These are phyloP conservation scores for Dovyalis caffra DNA, from an alignment of 345 rosid species.

Conservation along the genomic window DNA sequence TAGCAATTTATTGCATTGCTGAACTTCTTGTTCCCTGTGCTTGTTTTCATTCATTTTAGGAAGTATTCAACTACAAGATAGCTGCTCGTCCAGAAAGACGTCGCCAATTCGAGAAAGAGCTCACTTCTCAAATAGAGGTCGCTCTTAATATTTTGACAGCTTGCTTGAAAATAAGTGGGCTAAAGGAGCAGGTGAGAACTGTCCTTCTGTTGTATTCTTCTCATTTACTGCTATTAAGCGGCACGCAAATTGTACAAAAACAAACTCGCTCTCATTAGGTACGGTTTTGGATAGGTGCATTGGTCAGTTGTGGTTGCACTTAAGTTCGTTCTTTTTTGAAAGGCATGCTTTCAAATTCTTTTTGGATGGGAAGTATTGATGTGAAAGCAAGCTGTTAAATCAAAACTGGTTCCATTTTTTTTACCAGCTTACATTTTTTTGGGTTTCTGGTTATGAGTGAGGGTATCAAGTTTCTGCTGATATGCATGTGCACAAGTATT, in stretches of 20 bases:
- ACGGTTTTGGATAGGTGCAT: neutral
- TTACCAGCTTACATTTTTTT: neutral
- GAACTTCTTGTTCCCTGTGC: slow-evolving; percentile 8
- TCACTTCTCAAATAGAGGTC: slow-evolving; percentile 79
- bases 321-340: neutral
- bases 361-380: neutral
- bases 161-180: slow-evolving; percentile 72
- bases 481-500: neutral
- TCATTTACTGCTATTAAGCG: neutral
- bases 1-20: neutral
- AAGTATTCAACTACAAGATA: slow-evolving; percentile 91
- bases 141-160: slow-evolving; percentile 77
- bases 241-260: neutral
- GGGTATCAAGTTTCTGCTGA: neutral
- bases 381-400: neutral
- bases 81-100: slow-evolving; percentile 98
- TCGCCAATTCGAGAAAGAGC: slow-evolving; percentile 88
- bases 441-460: slow-evolving; percentile 1
- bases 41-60: slow-evolving; percentile 44
- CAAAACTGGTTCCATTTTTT: neutral
- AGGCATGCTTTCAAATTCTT: neutral
- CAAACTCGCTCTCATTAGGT: neutral
- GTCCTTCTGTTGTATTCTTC: slow-evolving; percentile 1
- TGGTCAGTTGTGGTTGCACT: neutral
- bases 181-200: slow-evolving; percentile 80